Evolutionary conservation across 1,139 yeast species (phyloP), one percentile per base, ranked within the genome.

Genomic region (Nadsonia starkeyi-henricii): DNA sequence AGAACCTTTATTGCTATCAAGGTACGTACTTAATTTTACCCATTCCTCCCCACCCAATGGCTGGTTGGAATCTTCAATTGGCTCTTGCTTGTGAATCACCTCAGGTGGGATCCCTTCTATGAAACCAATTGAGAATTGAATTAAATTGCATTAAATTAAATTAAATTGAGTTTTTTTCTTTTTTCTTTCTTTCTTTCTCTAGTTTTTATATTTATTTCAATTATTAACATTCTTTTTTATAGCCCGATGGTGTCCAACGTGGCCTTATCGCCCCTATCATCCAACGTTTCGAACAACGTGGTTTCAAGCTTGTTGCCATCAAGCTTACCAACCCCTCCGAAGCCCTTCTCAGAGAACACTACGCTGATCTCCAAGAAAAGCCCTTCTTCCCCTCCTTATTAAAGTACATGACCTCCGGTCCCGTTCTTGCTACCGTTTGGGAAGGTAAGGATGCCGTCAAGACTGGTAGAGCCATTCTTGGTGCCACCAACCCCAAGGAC

Each of bases 191-290:
- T 9, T 20, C 9, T 20, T 41, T 20, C 43, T 18, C 43, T 13
- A 39, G 36, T 30, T 30, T 30, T 30, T 30, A n/a, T n/a, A n/a
- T n/a, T n/a, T n/a, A n/a, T n/a, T n/a, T n/a, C 28, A 23, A 23
- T 23, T 23, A 23, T 9, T 23, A 23, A 23, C 28, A 23, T 23
- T 33, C 9, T 7, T 7, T 26, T 9, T 12, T 33, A 13, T 15
- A 67, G 77, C 99, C 99, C 74, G 99, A 91, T 73, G 99, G 97
- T 75, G 98, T 91, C 78, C 97, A 91, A 79, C 88, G 99, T 77
- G 96, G 97, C 57, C 79, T 93, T 70, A 76, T 89, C 72, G 74
- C 94, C 67, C 76, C 85, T 62, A 89, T 93, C 76, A 68, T 93
- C 62, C 77, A 83, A 63, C 88, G 98, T 74, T 93, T 93, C 73